Evolutionary conservation across 805 yeast species (phyloP).

Genomic region (Candida stauntonica): DNA sequence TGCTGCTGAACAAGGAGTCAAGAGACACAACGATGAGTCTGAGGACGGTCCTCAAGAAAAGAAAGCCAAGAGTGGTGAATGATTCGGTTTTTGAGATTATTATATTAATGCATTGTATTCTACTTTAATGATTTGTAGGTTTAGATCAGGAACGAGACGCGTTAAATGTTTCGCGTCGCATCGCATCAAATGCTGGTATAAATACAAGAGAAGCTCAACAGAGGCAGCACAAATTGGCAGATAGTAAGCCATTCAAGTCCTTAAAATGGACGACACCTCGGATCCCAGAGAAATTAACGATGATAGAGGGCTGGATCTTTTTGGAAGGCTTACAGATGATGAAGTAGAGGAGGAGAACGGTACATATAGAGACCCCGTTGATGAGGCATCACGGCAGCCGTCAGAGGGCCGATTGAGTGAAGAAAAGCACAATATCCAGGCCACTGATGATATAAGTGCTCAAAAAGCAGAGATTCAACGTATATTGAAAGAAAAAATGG

Average conservation of each 20-base stretch:
- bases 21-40: conserved; percentile 24
- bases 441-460: no score
- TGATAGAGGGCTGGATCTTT: conserved; percentile 8
- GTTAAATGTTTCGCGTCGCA: not conserved
- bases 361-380: not conserved
- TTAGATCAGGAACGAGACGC: not conserved
- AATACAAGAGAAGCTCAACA: not conserved
- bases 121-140: not conserved
- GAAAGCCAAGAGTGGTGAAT: conserved; percentile 19
- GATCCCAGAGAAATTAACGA: conserved; percentile 13
- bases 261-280: not conserved
- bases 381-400: not conserved
- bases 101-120: not conserved
- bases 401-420: not conserved
- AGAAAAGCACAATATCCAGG: no score
- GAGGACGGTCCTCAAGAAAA: conserved; percentile 31
- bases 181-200: not conserved
- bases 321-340: conserved; percentile 12
- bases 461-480: not conserved
- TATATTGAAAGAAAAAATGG: not conserved
- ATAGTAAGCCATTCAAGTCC: not conserved
- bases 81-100: not conserved
- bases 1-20: conserved; percentile 15
- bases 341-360: not conserved
- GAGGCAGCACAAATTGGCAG: not conserved